Conservation (phyloP, 2,329 filamentous ascomycete species). For the Epichloe gansuensis region DNA sequence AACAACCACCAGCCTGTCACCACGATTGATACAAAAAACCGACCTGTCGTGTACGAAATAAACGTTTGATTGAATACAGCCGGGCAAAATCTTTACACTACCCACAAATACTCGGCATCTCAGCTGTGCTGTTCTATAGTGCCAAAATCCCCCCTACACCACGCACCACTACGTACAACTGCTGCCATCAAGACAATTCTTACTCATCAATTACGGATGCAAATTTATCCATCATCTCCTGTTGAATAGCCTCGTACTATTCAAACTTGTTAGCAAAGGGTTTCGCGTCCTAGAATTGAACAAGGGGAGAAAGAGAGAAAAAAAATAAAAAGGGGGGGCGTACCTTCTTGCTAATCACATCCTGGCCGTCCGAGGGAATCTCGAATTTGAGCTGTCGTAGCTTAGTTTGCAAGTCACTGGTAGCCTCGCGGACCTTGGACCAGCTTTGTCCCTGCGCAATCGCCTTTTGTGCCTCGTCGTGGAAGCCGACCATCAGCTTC, state of each 20-base stretch:
- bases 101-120: slow-evolving; percentile 6
- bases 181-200: slow-evolving; percentile 9
- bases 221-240: slow-evolving; percentile 94
- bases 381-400: slow-evolving; percentile 96
- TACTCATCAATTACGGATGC: slow-evolving; percentile 93
- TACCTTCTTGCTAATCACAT: slow-evolving; percentile 72
- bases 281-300: neutral
- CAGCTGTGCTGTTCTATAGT: slow-evolving; percentile 15
- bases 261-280: neutral
- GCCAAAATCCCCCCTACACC: slow-evolving; percentile 12
- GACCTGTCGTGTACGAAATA: neutral
- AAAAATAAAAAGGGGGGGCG: neutral
- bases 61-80: neutral
- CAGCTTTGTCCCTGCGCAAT: slow-evolving; percentile 83
- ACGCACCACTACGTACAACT: slow-evolving; percentile 1
- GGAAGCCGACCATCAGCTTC: slow-evolving; percentile 97
- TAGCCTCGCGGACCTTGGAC: slow-evolving; percentile 86
- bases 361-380: slow-evolving; percentile 73
- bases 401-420: slow-evolving; percentile 70
- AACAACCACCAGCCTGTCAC: no score
- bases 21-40: no score
- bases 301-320: neutral
- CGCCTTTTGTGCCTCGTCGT: slow-evolving; percentile 94
- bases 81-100: slow-evolving; percentile 1
- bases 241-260: slow-evolving; percentile 83